Percentiles rank a stretch among this genome's conserved stretches.
Conservation (phyloP, 2,329 filamentous ascomycete genomes). For the Colletotrichum godetiae region DNA sequence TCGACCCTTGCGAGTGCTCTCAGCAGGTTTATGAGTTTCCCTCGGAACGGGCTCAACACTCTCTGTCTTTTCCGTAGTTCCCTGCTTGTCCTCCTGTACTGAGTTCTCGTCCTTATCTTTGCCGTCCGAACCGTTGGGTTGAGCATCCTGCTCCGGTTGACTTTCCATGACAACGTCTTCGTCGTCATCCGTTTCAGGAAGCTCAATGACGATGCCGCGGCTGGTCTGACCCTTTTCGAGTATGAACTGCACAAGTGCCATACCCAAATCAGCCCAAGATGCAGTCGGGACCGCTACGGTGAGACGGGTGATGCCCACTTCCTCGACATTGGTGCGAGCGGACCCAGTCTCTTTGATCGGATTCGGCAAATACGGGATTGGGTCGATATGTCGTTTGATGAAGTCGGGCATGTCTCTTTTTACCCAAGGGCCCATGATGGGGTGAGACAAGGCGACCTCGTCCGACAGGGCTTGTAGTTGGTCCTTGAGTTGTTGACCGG, state of each 20-base stretch:
- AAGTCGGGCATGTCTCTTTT: conserved; percentile 62
- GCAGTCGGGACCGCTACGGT: conserved; percentile 44
- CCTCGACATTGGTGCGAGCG: conserved; percentile 23
- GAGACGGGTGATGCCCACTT: conserved; percentile 37
- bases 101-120: conserved; percentile 53
- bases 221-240: conserved; percentile 48
- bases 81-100: conserved; percentile 41
- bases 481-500: conserved; percentile 70
- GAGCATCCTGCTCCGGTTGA: conserved; percentile 22
- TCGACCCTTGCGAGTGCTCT: conserved; percentile 47
- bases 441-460: conserved; percentile 68
- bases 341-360: conserved; percentile 53
- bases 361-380: conserved; percentile 71
- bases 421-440: conserved; percentile 68
- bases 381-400: conserved; percentile 68
- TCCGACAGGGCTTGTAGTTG: conserved; percentile 66
- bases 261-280: conserved; percentile 57
- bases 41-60: conserved; percentile 1
- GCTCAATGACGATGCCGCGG: conserved; percentile 47
- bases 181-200: conserved; percentile 50
- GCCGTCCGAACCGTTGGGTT: conserved; percentile 5
- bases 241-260: conserved; percentile 51
- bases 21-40: conserved; percentile 40
- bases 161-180: conserved; percentile 45
- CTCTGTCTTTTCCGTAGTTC: conserved; percentile 18